Base-by-base conservation (phyloP, 768 basidiomycete genomes). In the Clitopilus hobsonii region DNA sequence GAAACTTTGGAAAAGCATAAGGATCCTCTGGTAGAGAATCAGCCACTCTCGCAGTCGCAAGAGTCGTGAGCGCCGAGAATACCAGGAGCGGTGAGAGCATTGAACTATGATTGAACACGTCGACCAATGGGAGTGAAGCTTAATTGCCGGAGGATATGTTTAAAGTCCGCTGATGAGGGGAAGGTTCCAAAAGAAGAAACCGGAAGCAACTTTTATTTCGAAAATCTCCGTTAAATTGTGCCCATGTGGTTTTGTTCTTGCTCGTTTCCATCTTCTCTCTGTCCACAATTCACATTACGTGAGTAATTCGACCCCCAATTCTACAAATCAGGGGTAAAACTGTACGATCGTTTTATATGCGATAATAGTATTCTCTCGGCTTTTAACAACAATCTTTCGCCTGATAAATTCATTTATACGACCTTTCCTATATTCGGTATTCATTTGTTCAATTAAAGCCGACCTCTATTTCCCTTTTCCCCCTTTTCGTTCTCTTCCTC, bases 11-110 rank as follows among this genome's bases (percentile, higher is more conserved):
- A 65, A 86, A 91, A 0, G 91, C 86, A 67, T 84, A 81, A 14
- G 84, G 75, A 62, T 94, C 91, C 62, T 92, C 88, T 25, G 91
- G 90, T 47, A 91, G 77, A 7, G 86, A 83, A 64, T 90, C 85
- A 25, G 85, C 67, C 3, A 45, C 11, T 45, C 18, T 45, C 10
- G 41, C 41, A 16, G 16, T 10, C 16, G 22, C 11, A 20, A 45
- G 3, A 45, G n/a, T 83, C 59, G 51, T 77, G 74, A 36, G 79
- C 69, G 38, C 70, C 64, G 51, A 68, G 62, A 53, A 66, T 41
- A 25, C 60, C 54, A 56, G 56, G 55, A 54, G 67, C 47, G 61
- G 59, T 56, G 59, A 63, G 63, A 52, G 63, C 67, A 60, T 67
- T 64, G 60, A 63, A 66, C 66, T 67, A 63, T 60, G 64, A 57